Conservation (phyloP, 2,329 filamentous ascomycete species). For the Coleophoma crateriformis region DNA sequence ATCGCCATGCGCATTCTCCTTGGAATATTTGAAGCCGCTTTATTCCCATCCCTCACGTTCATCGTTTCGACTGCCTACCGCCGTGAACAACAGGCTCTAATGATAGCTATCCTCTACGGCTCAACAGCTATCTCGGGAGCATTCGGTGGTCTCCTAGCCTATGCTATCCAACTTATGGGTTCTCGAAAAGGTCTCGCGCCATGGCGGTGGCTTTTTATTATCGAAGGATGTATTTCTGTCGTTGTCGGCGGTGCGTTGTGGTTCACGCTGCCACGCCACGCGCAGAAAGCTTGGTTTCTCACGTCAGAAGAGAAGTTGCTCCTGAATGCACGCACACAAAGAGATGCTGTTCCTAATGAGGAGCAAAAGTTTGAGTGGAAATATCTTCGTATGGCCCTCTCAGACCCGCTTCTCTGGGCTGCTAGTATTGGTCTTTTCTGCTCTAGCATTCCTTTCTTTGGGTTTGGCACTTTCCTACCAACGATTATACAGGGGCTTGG, state of each 20-base stretch:
- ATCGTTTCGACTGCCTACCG: neutral
- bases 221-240: conserved; percentile 16
- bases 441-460: conserved; percentile 23
- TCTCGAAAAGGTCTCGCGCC: conserved; percentile 36
- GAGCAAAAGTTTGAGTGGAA: neutral
- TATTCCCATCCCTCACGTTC: neutral
- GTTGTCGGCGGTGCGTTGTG: conserved; percentile 17
- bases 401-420: neutral
- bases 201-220: conserved; percentile 36
- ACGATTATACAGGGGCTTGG: conserved; percentile 10
- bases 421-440: conserved; percentile 13
- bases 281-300: conserved; percentile 22
- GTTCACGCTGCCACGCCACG: conserved; percentile 17
- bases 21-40: neutral
- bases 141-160: conserved; percentile 21
- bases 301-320: conserved; percentile 8
- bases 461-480: conserved; percentile 27
- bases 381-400: neutral
- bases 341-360: neutral
- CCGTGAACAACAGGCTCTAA: neutral
- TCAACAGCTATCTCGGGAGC: conserved; percentile 19
- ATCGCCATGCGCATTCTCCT: neutral
- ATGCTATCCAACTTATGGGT: conserved; percentile 38
- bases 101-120: neutral
- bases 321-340: neutral